These are phyloP conservation scores for Kwoniella sp. DNA, from an alignment of 768 basidiomycete genomes.

Conservation along the genomic window DNA sequence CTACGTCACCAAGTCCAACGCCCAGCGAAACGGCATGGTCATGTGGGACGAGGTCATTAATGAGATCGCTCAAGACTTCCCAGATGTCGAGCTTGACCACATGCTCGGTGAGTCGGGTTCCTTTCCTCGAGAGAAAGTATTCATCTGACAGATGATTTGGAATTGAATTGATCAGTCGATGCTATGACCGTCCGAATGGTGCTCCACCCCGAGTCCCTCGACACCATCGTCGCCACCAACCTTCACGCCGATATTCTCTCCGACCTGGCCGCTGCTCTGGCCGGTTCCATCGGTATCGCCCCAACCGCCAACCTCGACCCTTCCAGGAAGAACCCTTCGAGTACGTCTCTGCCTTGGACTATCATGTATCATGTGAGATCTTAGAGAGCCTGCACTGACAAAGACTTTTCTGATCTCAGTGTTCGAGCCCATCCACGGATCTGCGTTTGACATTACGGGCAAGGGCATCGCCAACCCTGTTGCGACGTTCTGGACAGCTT, in stretches of 20 bases:
- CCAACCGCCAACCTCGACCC: slow-evolving; percentile 63
- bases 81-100: slow-evolving; percentile 56
- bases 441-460: slow-evolving; percentile 65
- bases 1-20: slow-evolving; percentile 64
- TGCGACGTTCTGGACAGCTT: slow-evolving; percentile 64
- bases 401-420: slow-evolving; percentile 29
- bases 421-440: slow-evolving; percentile 66
- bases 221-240: slow-evolving; percentile 65
- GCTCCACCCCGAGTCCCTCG: slow-evolving; percentile 62
- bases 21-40: slow-evolving; percentile 57
- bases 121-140: too few relatives aligned
- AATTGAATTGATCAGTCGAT: slow-evolving; percentile 56
- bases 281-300: slow-evolving; percentile 65
- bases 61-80: slow-evolving; percentile 62
- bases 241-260: slow-evolving; percentile 65
- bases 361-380: too few relatives aligned
- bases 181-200: slow-evolving; percentile 62
- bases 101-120: slow-evolving; percentile 14
- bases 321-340: slow-evolving; percentile 59
- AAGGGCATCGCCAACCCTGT: slow-evolving; percentile 64
- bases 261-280: slow-evolving; percentile 63
- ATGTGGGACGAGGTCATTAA: slow-evolving; percentile 57
- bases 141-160: background rate
- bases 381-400: background rate
- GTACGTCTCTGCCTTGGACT: background rate